Evolutionary conservation across 345 rosid species (phyloP), one percentile per base, ranked within the genome.

Genomic region (Chamaenerion angustifolium): DNA sequence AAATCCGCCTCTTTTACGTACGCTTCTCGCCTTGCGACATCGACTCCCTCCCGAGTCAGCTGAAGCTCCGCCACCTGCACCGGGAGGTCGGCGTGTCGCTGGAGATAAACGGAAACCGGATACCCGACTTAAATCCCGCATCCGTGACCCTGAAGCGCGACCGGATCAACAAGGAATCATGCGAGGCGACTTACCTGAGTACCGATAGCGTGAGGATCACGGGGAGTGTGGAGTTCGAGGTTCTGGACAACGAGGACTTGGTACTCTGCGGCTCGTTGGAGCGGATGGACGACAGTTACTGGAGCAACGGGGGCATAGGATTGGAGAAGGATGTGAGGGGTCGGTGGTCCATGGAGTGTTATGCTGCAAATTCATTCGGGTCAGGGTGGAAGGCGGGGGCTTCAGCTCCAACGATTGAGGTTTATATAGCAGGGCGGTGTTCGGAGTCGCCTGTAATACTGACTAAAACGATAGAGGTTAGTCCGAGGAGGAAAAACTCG

Each of bases 341-440:
- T 43, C 53, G 62, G 11, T 90, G 98, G 98, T 76, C 56, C 52
- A 79, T 86, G 96, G 77, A 63, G 50, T 83, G 96, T 16, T 81
- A 81, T 49, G 66, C 83, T 46, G 73, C 57, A 49, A 43, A 72
- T 15, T 57, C 72, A 7, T 42, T 68, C 13, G 64, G 81, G 54
- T 51, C 76, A 54, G 67, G 85, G 57, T 72, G 81, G 61, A 46
- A 81, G 21, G 77, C 69, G 65, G 83, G 81, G 48, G 69, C 68
- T 45, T 65, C 61, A 41, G 55, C 67, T 7, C 86, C 88, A 43
- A 68, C 73, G 44, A 66, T 86, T 46, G 98, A 90, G 71, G 88
- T 90, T 56, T 90, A 81, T 67, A 76, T 90, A 25, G 74, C 95
- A 12, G 98, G 95, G 11, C 75, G 80, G 57, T 86, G 76, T 78